These are phyloP conservation scores for Bruguiera parviflora DNA, from an alignment of 345 rosid species.

Conservation along the genomic window DNA sequence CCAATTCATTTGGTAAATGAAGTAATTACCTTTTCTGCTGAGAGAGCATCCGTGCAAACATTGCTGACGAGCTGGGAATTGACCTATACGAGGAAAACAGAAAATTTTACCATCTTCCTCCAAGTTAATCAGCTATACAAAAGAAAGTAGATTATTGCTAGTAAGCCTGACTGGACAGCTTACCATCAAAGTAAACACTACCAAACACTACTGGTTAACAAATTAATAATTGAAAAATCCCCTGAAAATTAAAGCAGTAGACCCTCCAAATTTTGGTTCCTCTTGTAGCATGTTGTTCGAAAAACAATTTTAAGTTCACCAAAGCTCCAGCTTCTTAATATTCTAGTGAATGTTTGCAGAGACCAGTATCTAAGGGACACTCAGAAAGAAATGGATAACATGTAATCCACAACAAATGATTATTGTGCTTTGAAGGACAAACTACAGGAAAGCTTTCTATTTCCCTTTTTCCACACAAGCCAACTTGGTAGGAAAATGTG, in stretches of 20 bases:
- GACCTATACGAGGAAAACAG: constrained; percentile 46
- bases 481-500: not conserved
- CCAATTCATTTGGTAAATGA: not conserved
- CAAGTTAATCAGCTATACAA: not conserved
- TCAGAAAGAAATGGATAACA: too few relatives aligned
- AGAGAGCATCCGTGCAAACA: constrained; percentile 93
- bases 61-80: constrained; percentile 99
- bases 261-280: too few relatives aligned
- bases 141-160: not conserved
- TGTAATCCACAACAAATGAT: too few relatives aligned
- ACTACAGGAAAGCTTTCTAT: too few relatives aligned
- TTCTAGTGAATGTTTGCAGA: not conserved
- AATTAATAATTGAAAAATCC: too few relatives aligned
- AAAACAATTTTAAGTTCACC: too few relatives aligned
- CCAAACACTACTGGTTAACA: too few relatives aligned
- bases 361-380: constrained; percentile 1
- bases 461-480: too few relatives aligned
- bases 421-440: too few relatives aligned
- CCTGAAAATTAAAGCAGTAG: too few relatives aligned
- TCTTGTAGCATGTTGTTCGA: too few relatives aligned
- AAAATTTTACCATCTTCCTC: not conserved
- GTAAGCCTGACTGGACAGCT: not conserved
- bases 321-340: too few relatives aligned
- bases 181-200: not conserved
- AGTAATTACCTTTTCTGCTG: constrained; percentile 84